Percentiles rank a stretch among this genome's conserved stretches.
Evolutionary conservation across 2,329 filamentous ascomycete species (phyloP).

Genomic region (Ophiostoma populinum): DNA sequence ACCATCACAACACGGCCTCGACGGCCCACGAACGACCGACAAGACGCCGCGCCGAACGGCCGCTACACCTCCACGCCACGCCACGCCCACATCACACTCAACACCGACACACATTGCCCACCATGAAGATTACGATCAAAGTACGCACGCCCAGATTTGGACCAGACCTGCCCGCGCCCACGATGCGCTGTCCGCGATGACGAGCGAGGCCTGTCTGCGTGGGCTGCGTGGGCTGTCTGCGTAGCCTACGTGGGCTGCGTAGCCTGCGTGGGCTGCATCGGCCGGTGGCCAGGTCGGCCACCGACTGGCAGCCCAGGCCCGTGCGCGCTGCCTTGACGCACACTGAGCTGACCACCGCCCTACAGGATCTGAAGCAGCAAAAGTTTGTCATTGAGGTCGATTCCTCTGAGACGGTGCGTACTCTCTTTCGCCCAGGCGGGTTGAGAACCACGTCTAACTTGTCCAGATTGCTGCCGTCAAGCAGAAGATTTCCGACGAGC

Average conservation of each 20-base stretch:
- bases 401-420: slow-evolving; percentile 70
- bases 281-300: no score
- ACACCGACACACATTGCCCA: slow-evolving; percentile 18
- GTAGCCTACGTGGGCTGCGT: no score
- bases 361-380: slow-evolving; percentile 90
- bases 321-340: no score
- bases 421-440: not conserved
- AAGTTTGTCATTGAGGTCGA: slow-evolving; percentile 96
- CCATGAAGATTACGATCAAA: slow-evolving; percentile 54
- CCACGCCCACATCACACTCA: not conserved
- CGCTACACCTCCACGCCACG: not conserved
- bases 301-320: no score
- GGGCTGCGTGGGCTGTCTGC: no score
- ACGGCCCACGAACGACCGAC: no score
- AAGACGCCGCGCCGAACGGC: slow-evolving; percentile 2
- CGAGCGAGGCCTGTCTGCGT: no score
- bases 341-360: slow-evolving; percentile 10
- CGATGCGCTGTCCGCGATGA: no score
- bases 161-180: no score
- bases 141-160: no score
- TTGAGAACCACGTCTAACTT: slow-evolving; percentile 11
- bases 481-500: slow-evolving; percentile 78
- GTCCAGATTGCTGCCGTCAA: slow-evolving; percentile 73
- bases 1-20: no score
- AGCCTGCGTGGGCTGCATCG: no score